Base-by-base conservation (phyloP, 2,329 filamentous ascomycete species). In the Trichoderma sp. region DNA sequence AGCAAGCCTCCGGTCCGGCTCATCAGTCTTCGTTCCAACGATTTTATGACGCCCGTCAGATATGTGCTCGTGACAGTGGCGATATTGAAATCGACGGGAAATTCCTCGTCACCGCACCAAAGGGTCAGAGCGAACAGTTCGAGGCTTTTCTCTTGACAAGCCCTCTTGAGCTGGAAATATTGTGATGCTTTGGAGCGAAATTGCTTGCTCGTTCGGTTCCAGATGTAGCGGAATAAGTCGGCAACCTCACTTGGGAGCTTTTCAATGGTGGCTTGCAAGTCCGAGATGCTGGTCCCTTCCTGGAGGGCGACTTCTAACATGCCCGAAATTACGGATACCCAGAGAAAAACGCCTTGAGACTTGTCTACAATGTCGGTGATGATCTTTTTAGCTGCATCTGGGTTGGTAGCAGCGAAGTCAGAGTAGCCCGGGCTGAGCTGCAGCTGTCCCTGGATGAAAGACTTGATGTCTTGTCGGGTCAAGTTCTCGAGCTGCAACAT, bases 1-100 rank as follows among this genome's bases (percentile, higher is more conserved):
- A 45, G 39, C 2, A 45, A 22, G n/a, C 39, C 39, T 19, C 39
- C 39, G 2, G 39, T 45, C 4, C 39, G 39, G 39, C 39, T 45
- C 39, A 45, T 22, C 39, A 45, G 0, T 6, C 6, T 45, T 45
- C 39, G 39, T 12, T 45, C 39, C 9, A 45, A 22, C 0, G 1
- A 19, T 12, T 45, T 45, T 8, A 45, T 22, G n/a, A 0, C 39
- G 9, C 39, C 9, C 1, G 4, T 12, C 39, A 45, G 4, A 45
- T 19, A 45, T 3, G 0, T 5, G 39, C 17, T 19, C 4, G 39
- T 45, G n/a, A 12, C 39, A 3, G 0, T 0, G 10, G 39, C 4
- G 1, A n/a, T 9, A 2, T 45, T 2, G n/a, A 45, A 3, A 1
- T 45, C 39, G 5, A 45, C 39, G 1, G 39, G 1, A 0, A 45